Conservation (phyloP, 805 yeast species). For the Yarrowia yakushimensis region DNA sequence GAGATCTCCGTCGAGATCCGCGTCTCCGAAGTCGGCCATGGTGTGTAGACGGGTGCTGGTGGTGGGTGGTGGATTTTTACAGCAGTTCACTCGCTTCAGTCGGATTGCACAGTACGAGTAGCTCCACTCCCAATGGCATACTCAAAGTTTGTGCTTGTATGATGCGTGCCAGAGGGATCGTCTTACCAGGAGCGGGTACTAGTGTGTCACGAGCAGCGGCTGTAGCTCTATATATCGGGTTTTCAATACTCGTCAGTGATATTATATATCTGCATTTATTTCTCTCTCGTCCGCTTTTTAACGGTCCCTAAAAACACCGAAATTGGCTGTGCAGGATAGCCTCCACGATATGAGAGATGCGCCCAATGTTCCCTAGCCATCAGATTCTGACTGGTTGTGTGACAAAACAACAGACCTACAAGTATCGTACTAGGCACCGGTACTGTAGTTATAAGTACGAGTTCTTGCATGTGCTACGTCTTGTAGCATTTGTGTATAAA, state of each 20-base stretch:
- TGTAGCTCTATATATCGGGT: too few species aligned
- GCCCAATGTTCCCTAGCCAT: background rate
- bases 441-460: too few species aligned
- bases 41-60: background rate
- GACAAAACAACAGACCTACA: background rate
- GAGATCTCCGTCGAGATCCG: slow-evolving; percentile 18
- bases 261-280: too few species aligned
- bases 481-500: background rate
- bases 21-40: slow-evolving; percentile 18
- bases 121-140: background rate
- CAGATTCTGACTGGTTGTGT: background rate
- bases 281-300: too few species aligned
- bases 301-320: too few species aligned
- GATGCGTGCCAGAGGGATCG: background rate
- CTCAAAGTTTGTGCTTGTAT: slow-evolving; percentile 2
- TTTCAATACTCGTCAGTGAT: too few species aligned
- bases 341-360: background rate
- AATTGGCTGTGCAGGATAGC: too few species aligned
- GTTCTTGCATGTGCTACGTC: background rate
- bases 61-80: background rate
- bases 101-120: background rate
- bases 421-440: too few species aligned
- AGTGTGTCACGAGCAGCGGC: background rate
- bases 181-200: background rate
- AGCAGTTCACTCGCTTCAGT: background rate